Percentiles rank a stretch among this genome's conserved stretches.
Conservation (phyloP, 2,329 filamentous ascomycete genomes). For the Elsinoe necatrix region DNA sequence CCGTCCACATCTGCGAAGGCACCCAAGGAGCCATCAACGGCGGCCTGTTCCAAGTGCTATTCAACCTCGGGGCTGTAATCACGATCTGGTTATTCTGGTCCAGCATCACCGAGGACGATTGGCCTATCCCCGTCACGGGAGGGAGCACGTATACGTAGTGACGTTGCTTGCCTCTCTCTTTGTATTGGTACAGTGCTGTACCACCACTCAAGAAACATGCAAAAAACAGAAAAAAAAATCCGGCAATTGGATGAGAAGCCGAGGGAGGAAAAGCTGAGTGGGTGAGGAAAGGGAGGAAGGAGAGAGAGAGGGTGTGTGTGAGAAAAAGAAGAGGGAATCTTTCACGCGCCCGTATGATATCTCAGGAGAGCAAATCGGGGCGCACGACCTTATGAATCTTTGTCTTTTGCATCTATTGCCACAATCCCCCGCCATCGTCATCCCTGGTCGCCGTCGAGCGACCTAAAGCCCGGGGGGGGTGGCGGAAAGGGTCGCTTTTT, state of each 20-base stretch:
- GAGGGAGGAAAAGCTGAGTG: background rate
- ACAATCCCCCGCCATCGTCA: background rate
- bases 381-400: slow-evolving; percentile 4
- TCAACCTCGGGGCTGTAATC: slow-evolving; percentile 76
- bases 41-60: slow-evolving; percentile 83
- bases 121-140: slow-evolving; percentile 54
- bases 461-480: too few relatives aligned
- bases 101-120: slow-evolving; percentile 97
- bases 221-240: background rate
- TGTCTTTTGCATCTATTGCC: background rate
- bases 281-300: background rate
- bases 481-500: too few relatives aligned
- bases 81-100: slow-evolving; percentile 95
- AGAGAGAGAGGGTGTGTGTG: too few relatives aligned
- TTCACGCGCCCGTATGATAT: background rate
- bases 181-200: background rate
- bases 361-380: background rate
- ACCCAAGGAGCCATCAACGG: slow-evolving; percentile 83
- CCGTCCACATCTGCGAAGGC: slow-evolving; percentile 78
- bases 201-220: background rate
- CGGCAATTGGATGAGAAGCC: background rate
- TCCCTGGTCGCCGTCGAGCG: slow-evolving; percentile 3
- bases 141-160: slow-evolving; percentile 34
- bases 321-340: too few relatives aligned
- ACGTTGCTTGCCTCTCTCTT: background rate